A percentile compares a stretch with the other conserved stretches of the same genome.
phyloP scores from a whole-genome alignment of 2,329 filamentous ascomycete species.

The Grosmannia huntii region DNA sequence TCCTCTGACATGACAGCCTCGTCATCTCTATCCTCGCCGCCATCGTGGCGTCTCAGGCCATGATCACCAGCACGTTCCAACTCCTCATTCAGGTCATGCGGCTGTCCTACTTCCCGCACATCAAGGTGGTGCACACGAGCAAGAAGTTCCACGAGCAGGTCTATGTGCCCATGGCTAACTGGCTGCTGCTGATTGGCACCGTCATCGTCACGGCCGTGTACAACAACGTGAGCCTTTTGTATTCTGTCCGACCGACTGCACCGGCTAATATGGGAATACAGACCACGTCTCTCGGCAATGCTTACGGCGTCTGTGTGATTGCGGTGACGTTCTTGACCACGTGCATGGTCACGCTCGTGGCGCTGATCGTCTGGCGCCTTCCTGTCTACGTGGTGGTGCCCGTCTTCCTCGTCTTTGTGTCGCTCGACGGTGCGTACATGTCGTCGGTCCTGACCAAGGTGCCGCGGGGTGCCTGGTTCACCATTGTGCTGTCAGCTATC shows the following conservation, averaged over 20 bases:
- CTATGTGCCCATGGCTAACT: conserved; percentile 65
- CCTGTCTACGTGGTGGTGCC: conserved; percentile 46
- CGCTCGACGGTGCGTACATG: conserved; percentile 56
- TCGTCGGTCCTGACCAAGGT: conserved; percentile 60
- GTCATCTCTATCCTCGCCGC: conserved; percentile 58
- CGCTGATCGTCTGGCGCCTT: conserved; percentile 59
- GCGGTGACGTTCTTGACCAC: conserved; percentile 70
- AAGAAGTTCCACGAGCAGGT: conserved; percentile 60
- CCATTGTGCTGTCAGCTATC: conserved; percentile 48
- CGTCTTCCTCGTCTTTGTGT: conserved; percentile 50
- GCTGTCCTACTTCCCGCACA: conserved; percentile 59
- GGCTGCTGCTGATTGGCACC: conserved; percentile 63
- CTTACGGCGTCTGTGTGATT: conserved; percentile 70
- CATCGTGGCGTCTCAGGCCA: conserved; percentile 65
- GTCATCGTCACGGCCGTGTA: conserved; percentile 64
- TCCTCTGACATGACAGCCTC: conserved; percentile 21
- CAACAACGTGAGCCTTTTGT: conserved; percentile 41
- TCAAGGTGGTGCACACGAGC: conserved; percentile 61
- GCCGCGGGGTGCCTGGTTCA: conserved; percentile 68
- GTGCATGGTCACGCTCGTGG: conserved; percentile 58
- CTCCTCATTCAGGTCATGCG: conserved; percentile 59
- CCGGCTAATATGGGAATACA: conserved; percentile 13
- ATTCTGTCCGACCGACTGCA: background rate
- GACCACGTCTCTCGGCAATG: conserved; percentile 58
- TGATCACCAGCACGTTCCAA: conserved; percentile 66